Conservation (phyloP, 1,284 basidiomycete species). For the Schizophyllum amplum region DNA sequence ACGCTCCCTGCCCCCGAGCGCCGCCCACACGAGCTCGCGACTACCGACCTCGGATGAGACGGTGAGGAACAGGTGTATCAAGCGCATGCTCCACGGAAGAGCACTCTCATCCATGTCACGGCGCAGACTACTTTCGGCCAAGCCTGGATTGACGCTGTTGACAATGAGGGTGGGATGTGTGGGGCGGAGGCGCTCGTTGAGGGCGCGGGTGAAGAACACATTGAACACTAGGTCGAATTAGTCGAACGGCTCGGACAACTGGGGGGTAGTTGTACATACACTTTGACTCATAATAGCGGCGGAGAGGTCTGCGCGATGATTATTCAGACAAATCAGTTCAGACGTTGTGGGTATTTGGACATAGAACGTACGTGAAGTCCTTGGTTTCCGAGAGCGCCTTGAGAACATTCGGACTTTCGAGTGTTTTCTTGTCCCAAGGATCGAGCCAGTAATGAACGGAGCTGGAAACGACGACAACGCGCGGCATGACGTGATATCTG, state of each 20-base stretch:
- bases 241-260: not conserved
- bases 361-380: constrained; percentile 16
- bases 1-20: constrained; percentile 22
- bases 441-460: constrained; percentile 16
- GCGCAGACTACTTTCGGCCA: constrained; percentile 21
- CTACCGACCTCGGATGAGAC: constrained; percentile 24
- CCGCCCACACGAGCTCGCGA: constrained; percentile 33
- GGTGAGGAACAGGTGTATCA: constrained; percentile 15
- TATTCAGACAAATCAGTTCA: not conserved
- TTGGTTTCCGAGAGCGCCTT: constrained; percentile 22
- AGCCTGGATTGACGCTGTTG: constrained; percentile 27
- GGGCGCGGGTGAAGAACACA: constrained; percentile 23
- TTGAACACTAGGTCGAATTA: constrained; percentile 14
- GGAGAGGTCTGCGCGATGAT: not conserved
- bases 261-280: constrained; percentile 14
- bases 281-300: constrained; percentile 27
- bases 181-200: constrained; percentile 22
- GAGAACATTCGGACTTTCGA: constrained; percentile 16
- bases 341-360: not conserved
- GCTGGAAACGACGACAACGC: constrained; percentile 21
- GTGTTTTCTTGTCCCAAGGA: not conserved
- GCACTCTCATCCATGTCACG: constrained; percentile 1
- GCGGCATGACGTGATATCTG: constrained; percentile 9
- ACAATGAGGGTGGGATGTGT: constrained; percentile 24
- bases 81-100: constrained; percentile 1